Evolutionary conservation across 2,329 filamentous ascomycete species (phyloP), one percentile per base, ranked within the genome.

Genomic region (Davidsoniella australis): DNA sequence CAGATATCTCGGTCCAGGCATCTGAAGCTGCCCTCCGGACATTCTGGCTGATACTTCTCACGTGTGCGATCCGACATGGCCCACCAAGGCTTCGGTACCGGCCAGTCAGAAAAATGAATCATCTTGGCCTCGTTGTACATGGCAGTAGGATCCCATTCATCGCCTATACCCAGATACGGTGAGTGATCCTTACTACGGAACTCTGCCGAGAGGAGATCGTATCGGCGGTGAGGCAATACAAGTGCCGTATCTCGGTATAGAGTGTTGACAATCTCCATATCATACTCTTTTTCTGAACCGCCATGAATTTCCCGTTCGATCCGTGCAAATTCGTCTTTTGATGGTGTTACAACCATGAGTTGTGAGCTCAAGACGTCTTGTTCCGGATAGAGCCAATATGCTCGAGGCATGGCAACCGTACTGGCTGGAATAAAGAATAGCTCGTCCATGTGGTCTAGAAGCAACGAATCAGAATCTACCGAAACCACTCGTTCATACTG

Each of bases 51-150:
- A 2, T 42, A 37, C 10, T 49, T 24, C 4, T 50, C 24, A 6
- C 55, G 43, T 0, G 53, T 20, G 0, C 48, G 40, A 0, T 56
- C 49, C 1, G 52, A 16, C 0, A 54, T 55, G 0, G 33, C 57
- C 63, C 55, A 52, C 69, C 69, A 72, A 0, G 69, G 69, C 51
- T 85, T 85, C 0, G 79, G 78, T 6, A 82, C 56, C 1, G 80
- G 81, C 75, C 75, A 82, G 58, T 85, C 81, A 10, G 75, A 80
- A 59, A 84, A 85, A 59, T 85, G 80, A 2, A 85, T 64, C 3
- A 80, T 67, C 54, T 80, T 82, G 5, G 77, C 75, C 56, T 82
- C 75, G 9, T 68, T 67, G 47, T 74, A 65, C 1, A 69, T 67
- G 33, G 60, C 49, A 51, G 60, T 18, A 0, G 78, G 68, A 56